phyloP scores from a whole-genome alignment of 2,329 filamentous ascomycete species.

The Lanzia echinophila region DNA sequence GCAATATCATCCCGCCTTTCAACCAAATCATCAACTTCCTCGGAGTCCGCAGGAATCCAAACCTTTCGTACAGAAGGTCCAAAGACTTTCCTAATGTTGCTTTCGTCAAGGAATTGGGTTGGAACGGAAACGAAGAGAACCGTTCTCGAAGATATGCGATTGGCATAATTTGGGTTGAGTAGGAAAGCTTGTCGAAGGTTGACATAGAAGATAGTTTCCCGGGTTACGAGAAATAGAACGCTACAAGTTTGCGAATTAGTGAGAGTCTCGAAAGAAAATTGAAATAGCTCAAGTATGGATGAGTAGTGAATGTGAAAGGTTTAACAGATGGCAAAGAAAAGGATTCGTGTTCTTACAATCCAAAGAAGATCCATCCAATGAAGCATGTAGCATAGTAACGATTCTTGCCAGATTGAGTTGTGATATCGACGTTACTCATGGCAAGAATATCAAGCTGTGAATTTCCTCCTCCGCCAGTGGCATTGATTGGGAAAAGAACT shows the following conservation, averaged over 20 bases:
- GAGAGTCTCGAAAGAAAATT: slow-evolving; percentile 55
- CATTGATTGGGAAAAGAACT: slow-evolving; percentile 71
- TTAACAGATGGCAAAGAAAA: neutral
- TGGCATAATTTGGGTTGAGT: slow-evolving; percentile 74
- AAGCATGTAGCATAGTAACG: slow-evolving; percentile 76
- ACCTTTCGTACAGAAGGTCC: slow-evolving; percentile 72
- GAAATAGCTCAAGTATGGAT: neutral
- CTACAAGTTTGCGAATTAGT: too few species aligned
- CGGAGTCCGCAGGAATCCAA: slow-evolving; percentile 74
- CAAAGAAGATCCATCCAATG: slow-evolving; percentile 73
- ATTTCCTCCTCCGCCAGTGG: slow-evolving; percentile 63
- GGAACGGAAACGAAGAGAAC: slow-evolving; percentile 85
- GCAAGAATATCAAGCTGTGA: slow-evolving; percentile 68
- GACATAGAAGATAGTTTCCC: slow-evolving; percentile 85
- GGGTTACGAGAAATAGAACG: slow-evolving; percentile 79
- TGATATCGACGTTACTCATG: slow-evolving; percentile 62
- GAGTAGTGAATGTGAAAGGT: neutral
- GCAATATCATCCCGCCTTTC: slow-evolving; percentile 74
- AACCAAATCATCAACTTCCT: slow-evolving; percentile 71
- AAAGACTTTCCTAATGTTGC: slow-evolving; percentile 71
- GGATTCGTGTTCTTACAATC: slow-evolving; percentile 17
- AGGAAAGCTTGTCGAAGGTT: slow-evolving; percentile 88
- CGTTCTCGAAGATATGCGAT: slow-evolving; percentile 80
- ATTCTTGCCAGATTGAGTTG: slow-evolving; percentile 39
- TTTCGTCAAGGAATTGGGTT: slow-evolving; percentile 66